These are phyloP conservation scores for Neofusicoccum kwambonambiense DNA, from an alignment of 2,329 filamentous ascomycete genomes.

Conservation along the genomic window DNA sequence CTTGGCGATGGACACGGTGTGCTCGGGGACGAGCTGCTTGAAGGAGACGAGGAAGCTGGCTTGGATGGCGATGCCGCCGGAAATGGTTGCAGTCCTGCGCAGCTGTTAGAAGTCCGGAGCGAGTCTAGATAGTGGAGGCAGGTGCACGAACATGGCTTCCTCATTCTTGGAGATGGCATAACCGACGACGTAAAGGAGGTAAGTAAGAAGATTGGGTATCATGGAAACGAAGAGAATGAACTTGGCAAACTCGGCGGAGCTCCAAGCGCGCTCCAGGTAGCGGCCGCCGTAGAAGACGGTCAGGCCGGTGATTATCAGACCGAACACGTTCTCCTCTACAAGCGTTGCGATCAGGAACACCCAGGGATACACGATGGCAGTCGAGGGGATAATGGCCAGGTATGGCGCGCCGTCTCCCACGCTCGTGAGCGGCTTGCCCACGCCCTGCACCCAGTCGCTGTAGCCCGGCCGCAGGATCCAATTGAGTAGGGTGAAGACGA, in stretches of 20 bases:
- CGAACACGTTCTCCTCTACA: constrained; percentile 91
- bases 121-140: neutral
- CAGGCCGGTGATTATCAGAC: constrained; percentile 70
- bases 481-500: constrained; percentile 79
- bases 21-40: constrained; percentile 94
- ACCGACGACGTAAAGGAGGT: constrained; percentile 71
- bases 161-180: constrained; percentile 67
- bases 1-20: constrained; percentile 91
- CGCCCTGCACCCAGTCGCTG: constrained; percentile 47
- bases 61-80: constrained; percentile 84
- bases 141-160: constrained; percentile 63
- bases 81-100: constrained; percentile 71
- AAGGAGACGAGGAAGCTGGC: constrained; percentile 94
- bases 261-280: constrained; percentile 96
- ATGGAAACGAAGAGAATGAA: constrained; percentile 76
- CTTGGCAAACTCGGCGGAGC: constrained; percentile 85
- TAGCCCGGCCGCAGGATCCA: constrained; percentile 62
- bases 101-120: constrained; percentile 19
- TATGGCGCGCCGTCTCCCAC: constrained; percentile 73
- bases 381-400: constrained; percentile 79
- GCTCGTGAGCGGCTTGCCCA: constrained; percentile 39
- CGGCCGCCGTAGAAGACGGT: constrained; percentile 89
- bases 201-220: constrained; percentile 76
- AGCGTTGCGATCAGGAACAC: constrained; percentile 82
- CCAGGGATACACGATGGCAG: constrained; percentile 88